Evolutionary conservation across 495 filamentous ascomycete species (phyloP).

Genomic region (Articulospora tetracladia): DNA sequence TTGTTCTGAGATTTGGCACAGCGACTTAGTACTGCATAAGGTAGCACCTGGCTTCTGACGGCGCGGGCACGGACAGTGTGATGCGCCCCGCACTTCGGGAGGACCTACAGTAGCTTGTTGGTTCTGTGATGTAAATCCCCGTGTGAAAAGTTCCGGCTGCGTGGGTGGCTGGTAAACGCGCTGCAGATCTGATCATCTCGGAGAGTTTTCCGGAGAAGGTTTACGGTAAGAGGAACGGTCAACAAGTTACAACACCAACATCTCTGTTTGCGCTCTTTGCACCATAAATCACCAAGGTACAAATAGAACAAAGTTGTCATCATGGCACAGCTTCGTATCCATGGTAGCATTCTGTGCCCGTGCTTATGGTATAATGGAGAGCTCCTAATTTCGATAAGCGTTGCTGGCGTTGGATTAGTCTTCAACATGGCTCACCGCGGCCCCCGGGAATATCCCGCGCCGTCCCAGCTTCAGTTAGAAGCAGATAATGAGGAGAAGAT

Average conservation of each 20-base stretch:
- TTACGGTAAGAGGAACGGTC: not conserved
- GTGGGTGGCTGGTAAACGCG: too few relatives aligned
- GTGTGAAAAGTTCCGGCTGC: not conserved
- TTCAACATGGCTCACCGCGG: not conserved
- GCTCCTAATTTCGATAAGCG: not conserved
- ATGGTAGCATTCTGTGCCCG: not conserved
- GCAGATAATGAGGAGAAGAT: not conserved
- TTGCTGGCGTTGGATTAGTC: not conserved
- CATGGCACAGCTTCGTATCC: too few relatives aligned
- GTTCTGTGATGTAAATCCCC: not conserved
- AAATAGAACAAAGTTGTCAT: too few relatives aligned
- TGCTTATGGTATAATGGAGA: not conserved
- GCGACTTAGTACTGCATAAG: not conserved
- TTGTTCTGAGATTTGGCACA: not conserved
- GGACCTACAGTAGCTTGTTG: not conserved
- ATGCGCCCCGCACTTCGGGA: not conserved
- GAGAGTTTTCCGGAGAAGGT: not conserved
- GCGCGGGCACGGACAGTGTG: not conserved
- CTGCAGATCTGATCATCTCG: not conserved
- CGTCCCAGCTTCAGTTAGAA: not conserved
- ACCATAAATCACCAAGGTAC: too few relatives aligned
- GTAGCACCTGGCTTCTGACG: not conserved
- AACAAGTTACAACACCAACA: not conserved
- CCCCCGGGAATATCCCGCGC: not conserved
- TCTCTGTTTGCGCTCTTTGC: not conserved